Conservation (phyloP, 1,139 yeast genomes). For the Yamadazyma pseudoaaseri region DNA sequence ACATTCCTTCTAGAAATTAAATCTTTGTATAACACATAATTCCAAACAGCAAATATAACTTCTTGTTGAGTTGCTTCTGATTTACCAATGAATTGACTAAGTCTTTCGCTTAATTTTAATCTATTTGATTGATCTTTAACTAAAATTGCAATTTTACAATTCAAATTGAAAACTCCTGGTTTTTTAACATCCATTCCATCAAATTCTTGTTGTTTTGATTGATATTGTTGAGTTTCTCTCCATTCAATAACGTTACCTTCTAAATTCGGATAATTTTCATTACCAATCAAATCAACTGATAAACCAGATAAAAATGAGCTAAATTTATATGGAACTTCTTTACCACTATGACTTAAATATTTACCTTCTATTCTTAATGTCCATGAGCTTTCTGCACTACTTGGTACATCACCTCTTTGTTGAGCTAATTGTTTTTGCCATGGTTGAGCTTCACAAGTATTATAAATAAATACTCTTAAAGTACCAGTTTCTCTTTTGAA, state of each 20-base stretch:
- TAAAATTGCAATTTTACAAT: constrained; percentile 73
- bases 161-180: constrained; percentile 65
- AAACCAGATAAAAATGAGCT: constrained; percentile 82
- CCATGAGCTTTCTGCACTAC: constrained; percentile 60
- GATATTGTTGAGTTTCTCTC: constrained; percentile 29
- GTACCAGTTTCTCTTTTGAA: constrained; percentile 51
- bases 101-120: constrained; percentile 58
- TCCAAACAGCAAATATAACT: constrained; percentile 82
- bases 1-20: constrained; percentile 48
- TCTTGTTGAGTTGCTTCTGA: constrained; percentile 84
- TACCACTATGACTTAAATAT: constrained; percentile 39
- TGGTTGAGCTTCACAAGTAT: constrained; percentile 81
- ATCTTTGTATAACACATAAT: constrained; percentile 76
- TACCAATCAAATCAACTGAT: constrained; percentile 67
- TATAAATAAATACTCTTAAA: constrained; percentile 79
- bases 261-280: constrained; percentile 39
- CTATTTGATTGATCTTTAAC: constrained; percentile 68
- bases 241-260: constrained; percentile 42
- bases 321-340: constrained; percentile 39
- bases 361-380: constrained; percentile 87
- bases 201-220: constrained; percentile 45
- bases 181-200: constrained; percentile 91
- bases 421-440: constrained; percentile 67
- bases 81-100: constrained; percentile 72
- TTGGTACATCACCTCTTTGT: constrained; percentile 20